These are phyloP conservation scores for Borovskyia barvae DNA, from an alignment of 208 protist genomes.

Conservation along the genomic window DNA sequence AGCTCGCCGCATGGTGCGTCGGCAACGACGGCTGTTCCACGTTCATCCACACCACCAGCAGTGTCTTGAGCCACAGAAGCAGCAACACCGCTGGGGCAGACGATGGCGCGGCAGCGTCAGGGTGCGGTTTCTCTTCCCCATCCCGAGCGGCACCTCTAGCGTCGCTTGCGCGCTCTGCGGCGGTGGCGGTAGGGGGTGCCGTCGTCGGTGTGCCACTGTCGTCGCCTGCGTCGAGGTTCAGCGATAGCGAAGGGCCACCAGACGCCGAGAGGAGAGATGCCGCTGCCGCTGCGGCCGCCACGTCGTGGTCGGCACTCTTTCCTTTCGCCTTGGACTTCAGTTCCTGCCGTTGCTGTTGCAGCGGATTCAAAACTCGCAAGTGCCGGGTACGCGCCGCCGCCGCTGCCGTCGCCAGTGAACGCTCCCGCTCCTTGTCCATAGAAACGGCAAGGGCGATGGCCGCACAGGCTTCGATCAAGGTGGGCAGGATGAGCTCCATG, in stretches of 20 bases:
- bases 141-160: neutral
- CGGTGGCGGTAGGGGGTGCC: neutral
- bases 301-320: neutral
- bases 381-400: constrained; percentile 9
- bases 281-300: neutral
- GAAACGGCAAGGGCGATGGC: constrained; percentile 23
- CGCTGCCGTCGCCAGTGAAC: neutral
- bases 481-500: constrained; percentile 29
- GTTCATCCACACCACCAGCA: constrained; percentile 27
- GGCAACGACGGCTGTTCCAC: constrained; percentile 24
- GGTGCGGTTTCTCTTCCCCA: neutral
- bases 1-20: neutral
- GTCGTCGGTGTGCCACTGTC: neutral
- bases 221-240: constrained; percentile 16
- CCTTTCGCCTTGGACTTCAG: neutral
- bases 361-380: constrained; percentile 9
- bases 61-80: constrained; percentile 22
- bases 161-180: neutral
- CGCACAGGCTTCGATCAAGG: constrained; percentile 27
- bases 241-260: constrained; percentile 11
- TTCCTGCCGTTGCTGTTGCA: constrained; percentile 7
- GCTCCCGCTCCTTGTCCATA: constrained; percentile 27
- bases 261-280: neutral
- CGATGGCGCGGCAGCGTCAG: constrained; percentile 1
- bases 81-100: constrained; percentile 21